A percentile compares a stretch with the other conserved stretches of the same genome.
phyloP scores from a whole-genome alignment of 352 stramenopile genomes.

The Globisporangium perplexum region DNA sequence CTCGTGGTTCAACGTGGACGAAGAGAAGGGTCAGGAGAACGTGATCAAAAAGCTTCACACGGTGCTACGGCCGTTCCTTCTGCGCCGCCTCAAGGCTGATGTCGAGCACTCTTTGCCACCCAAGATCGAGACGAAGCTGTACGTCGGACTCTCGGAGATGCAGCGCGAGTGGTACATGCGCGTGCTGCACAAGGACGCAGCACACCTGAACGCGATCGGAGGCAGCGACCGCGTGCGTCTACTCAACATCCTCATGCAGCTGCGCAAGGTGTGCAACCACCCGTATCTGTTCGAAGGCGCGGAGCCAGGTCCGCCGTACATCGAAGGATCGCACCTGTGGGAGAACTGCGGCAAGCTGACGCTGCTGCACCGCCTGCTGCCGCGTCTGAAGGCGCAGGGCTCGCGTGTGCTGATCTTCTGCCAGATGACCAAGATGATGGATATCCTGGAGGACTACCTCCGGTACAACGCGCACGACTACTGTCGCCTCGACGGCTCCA shows the following conservation, averaged over 20 bases:
- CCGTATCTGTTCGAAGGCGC: constrained; percentile 99
- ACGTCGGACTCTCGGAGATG: constrained; percentile 96
- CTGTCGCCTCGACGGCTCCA: constrained; percentile 78
- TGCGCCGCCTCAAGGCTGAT: constrained; percentile 97
- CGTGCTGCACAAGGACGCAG: constrained; percentile 93
- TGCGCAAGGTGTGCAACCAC: constrained; percentile 99
- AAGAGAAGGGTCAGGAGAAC: constrained; percentile 94
- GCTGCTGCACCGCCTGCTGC: constrained; percentile 93
- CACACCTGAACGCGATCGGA: constrained; percentile 96
- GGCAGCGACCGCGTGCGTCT: constrained; percentile 93
- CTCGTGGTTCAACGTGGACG: constrained; percentile 98
- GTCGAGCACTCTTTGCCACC: constrained; percentile 96
- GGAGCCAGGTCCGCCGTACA: constrained; percentile 95
- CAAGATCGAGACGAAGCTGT: constrained; percentile 99
- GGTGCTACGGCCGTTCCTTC: constrained; percentile 96
- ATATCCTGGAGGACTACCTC: constrained; percentile 99
- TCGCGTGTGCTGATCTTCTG: constrained; percentile 98
- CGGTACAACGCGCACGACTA: constrained; percentile 82
- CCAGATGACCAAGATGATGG: constrained; percentile 99
- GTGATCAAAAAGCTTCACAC: constrained; percentile 97
- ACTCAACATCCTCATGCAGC: constrained; percentile 98
- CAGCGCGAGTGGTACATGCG: constrained; percentile 99
- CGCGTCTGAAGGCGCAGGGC: constrained; percentile 79
- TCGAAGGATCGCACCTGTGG: constrained; percentile 96
- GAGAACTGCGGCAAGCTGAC: constrained; percentile 98